Conservation (phyloP, 345 rosid genomes). For the Dipteronia sinensis region DNA sequence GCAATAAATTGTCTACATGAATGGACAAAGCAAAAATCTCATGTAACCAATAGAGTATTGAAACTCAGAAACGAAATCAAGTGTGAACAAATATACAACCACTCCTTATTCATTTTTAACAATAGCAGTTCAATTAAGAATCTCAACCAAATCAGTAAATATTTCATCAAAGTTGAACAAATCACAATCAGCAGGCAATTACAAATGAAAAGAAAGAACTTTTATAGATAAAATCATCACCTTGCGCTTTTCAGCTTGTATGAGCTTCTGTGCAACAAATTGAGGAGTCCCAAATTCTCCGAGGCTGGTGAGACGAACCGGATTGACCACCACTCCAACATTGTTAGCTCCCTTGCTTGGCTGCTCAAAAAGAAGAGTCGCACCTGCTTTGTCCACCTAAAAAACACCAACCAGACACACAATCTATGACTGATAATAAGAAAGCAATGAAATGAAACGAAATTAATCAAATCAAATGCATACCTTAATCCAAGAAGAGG, state of each 20-base stretch:
- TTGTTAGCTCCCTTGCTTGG: slow-evolving; percentile 65
- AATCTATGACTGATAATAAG: background rate
- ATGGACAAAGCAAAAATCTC: background rate
- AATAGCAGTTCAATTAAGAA: slow-evolving; percentile 5
- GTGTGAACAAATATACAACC: background rate
- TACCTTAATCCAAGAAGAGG: slow-evolving; percentile 81
- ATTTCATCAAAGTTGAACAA: too few species aligned
- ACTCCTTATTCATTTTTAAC: background rate
- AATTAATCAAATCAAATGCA: background rate
- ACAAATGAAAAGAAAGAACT: background rate
- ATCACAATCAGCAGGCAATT: background rate
- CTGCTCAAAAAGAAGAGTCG: slow-evolving; percentile 81
- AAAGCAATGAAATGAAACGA: background rate
- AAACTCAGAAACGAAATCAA: too few species aligned
- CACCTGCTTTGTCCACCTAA: slow-evolving; percentile 92
- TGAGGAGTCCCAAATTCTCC: slow-evolving; percentile 77
- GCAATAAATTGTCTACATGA: background rate
- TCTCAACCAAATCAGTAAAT: background rate
- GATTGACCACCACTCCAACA: slow-evolving; percentile 83
- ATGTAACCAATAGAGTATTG: background rate
- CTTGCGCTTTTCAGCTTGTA: slow-evolving; percentile 86
- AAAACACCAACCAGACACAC: background rate
- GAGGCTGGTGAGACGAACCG: slow-evolving; percentile 75
- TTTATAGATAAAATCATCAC: slow-evolving; percentile 27
- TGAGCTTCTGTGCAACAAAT: slow-evolving; percentile 83